Evolutionary conservation across 345 rosid genomes (phyloP).

Genomic region (Nephelium lappaceum): DNA sequence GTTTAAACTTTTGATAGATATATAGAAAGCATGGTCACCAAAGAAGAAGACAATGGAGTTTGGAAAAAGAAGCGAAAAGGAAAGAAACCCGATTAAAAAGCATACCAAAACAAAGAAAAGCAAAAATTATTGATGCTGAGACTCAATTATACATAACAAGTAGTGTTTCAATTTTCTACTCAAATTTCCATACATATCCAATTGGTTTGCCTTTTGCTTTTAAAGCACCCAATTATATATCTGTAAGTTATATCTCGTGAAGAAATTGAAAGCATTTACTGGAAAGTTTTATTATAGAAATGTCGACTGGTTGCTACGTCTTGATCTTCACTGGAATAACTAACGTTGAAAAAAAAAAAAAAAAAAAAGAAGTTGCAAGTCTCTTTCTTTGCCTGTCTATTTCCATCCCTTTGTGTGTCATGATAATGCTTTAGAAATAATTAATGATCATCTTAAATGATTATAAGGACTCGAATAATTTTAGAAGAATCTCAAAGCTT

Average conservation of each 20-base stretch:
- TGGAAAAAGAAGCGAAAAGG: not conserved
- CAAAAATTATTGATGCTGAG: not conserved
- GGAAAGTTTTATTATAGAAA: not conserved
- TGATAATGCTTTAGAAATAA: too few relatives aligned
- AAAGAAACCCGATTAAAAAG: not conserved
- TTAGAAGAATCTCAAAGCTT: too few relatives aligned
- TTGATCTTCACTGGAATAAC: not conserved
- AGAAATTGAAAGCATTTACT: conserved; percentile 1
- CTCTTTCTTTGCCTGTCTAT: not conserved
- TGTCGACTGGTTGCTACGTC: not conserved
- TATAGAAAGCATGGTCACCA: not conserved
- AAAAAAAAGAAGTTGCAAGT: not conserved
- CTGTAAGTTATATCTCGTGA: not conserved
- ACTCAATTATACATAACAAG: conserved; percentile 1
- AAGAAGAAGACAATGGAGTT: conserved; percentile 6
- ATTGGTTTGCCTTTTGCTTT: not conserved
- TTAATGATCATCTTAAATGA: not conserved
- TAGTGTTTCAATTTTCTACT: conserved; percentile 24
- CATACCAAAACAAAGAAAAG: not conserved
- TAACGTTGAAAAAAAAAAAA: not conserved
- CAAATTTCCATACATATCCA: not conserved
- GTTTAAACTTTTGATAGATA: not conserved
- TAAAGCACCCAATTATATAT: not conserved
- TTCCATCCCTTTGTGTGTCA: not conserved
- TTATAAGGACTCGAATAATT: too few relatives aligned